Evolutionary conservation across 805 yeast genomes (phyloP).

Genomic region (Nakazawaea ambrosiae): DNA sequence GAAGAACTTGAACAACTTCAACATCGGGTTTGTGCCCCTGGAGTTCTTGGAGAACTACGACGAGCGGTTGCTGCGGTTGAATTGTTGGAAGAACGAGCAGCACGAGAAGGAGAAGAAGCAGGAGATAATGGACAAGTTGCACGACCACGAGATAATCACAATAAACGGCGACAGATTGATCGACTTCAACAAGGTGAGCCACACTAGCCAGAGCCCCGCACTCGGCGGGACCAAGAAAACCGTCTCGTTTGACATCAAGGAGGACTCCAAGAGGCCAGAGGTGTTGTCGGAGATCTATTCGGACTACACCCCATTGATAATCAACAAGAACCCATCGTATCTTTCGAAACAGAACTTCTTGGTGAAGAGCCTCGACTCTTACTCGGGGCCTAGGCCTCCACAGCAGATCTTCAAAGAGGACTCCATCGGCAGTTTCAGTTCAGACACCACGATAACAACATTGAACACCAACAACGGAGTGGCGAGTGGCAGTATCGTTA

Average conservation of each 20-base stretch:
- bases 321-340: slow-evolving; percentile 17
- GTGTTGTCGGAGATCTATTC: slow-evolving; percentile 34
- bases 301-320: slow-evolving; percentile 19
- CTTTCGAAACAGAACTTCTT: slow-evolving; percentile 19
- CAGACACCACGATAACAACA: slow-evolving; percentile 13
- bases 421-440: slow-evolving; percentile 22
- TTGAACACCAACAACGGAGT: too few relatives aligned
- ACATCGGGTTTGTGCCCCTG: slow-evolving; percentile 94
- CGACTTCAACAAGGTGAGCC: slow-evolving; percentile 6
- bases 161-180: slow-evolving; percentile 10
- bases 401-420: slow-evolving; percentile 12
- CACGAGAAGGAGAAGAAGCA: slow-evolving; percentile 30
- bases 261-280: slow-evolving; percentile 30
- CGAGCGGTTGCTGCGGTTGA: slow-evolving; percentile 85
- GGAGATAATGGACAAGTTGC: slow-evolving; percentile 1
- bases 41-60: slow-evolving; percentile 88
- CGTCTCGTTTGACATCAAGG: slow-evolving; percentile 21
- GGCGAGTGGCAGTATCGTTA: too few relatives aligned
- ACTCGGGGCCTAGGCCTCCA: slow-evolving; percentile 13
- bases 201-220: neutral
- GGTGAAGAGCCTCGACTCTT: slow-evolving; percentile 25
- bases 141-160: slow-evolving; percentile 1
- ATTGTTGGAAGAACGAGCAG: slow-evolving; percentile 88
- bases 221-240: slow-evolving; percentile 16
- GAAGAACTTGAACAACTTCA: slow-evolving; percentile 37